These are phyloP conservation scores for Deuterostichococcus epilithicus DNA, from an alignment of 139 green algal species.

Conservation along the genomic window DNA sequence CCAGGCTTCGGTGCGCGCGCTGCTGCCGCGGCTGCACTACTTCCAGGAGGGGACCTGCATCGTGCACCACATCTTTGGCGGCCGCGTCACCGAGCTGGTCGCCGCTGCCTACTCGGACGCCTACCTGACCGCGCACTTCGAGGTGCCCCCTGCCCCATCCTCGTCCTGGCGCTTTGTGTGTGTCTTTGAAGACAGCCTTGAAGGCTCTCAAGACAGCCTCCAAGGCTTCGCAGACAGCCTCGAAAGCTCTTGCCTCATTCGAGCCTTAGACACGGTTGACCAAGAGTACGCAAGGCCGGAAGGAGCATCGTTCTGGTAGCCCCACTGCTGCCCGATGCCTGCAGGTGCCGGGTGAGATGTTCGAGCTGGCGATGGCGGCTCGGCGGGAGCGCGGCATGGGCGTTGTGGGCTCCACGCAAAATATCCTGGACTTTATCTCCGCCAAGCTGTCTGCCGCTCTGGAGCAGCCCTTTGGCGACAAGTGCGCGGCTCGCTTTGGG, in stretches of 20 bases:
- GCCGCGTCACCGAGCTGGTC: constrained; percentile 66
- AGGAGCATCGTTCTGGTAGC: no score
- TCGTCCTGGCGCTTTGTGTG: neutral
- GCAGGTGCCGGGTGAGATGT: constrained; percentile 92
- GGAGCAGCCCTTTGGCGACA: constrained; percentile 50
- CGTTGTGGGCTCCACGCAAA: constrained; percentile 91
- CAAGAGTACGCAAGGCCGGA: no score
- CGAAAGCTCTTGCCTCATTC: no score
- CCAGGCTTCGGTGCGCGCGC: constrained; percentile 31
- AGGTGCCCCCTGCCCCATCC: constrained; percentile 48
- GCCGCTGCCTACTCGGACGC: constrained; percentile 72
- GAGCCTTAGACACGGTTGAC: no score
- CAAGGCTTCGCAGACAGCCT: no score
- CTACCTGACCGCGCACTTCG: constrained; percentile 95
- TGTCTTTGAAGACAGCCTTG: no score
- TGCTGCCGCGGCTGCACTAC: constrained; percentile 83
- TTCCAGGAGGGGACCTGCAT: constrained; percentile 92
- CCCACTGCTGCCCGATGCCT: no score
- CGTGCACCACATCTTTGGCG: constrained; percentile 98
- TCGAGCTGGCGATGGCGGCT: constrained; percentile 86
- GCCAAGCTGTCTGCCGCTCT: constrained; percentile 62
- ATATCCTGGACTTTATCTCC: constrained; percentile 97
- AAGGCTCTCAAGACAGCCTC: no score
- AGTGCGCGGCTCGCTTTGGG: neutral
- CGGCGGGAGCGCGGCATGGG: constrained; percentile 69